Evolutionary conservation across 768 basidiomycete species (phyloP), one percentile per base, ranked within the genome.

Genomic region (Lanmaoa pseudosensibilis): DNA sequence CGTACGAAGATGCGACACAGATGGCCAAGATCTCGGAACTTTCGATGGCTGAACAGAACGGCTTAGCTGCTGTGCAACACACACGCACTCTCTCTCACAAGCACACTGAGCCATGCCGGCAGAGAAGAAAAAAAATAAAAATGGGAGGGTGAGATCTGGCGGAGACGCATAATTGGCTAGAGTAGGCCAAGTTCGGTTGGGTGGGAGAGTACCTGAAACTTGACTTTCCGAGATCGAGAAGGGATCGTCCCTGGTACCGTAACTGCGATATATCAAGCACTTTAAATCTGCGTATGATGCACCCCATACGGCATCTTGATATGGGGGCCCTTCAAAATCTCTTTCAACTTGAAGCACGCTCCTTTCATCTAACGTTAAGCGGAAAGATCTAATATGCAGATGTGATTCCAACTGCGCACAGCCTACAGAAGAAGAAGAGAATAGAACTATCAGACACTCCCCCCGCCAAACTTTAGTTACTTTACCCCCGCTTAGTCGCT

Each of bases 221-320:
- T 70, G 68, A 60, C 64, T 68, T 68, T 72, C 27, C 63, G 59
- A 69, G 70, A 70, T 73, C 70, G 68, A 72, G 70, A 68, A 58
- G 59, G 64, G 72, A 72, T 72, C 70, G 72, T 67, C 70, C 72
- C 72, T 72, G 64, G 63, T 72, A 66, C 53, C 70, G 70, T 72
- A 72, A 72, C 32, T 19, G 38, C 44, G 57, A 72, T 71, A 73
- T 67, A 72, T 67, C 68, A 72, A 68, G 68, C 46, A 65, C 57
- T 57, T 53, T 60, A 67, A 69, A 72, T 72, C 67, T 67, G 67
- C 41, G 56, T 70, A 70, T 71, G 70, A 72, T 65, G 61, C 68
- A 60, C 49, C 62, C 56, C 58, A 61, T 72, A 71, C 70, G 70
- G 70, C 70, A 72, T 69, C 67, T 53, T 62, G 70, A 67, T 69